Evolutionary conservation across 2,329 filamentous ascomycete genomes (phyloP).

Genomic region (Diatrype stigma): DNA sequence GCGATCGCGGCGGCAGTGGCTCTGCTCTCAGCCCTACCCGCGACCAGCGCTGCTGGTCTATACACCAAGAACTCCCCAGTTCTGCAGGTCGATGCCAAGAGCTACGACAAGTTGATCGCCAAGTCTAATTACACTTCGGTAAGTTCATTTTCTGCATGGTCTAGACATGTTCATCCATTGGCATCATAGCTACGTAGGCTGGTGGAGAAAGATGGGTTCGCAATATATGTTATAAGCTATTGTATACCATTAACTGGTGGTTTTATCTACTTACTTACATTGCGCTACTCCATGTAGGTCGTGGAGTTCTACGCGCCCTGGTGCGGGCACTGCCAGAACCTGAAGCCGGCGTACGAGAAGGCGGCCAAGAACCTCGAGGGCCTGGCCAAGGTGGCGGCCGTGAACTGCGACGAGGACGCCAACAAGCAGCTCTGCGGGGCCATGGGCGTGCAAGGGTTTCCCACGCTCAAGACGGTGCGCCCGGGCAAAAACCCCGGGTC

Average conservation of each 20-base stretch:
- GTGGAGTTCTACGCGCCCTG: constrained; percentile 93
- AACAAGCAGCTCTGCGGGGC: constrained; percentile 85
- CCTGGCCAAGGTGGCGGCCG: constrained; percentile 86
- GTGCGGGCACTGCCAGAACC: constrained; percentile 95
- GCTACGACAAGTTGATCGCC: constrained; percentile 77
- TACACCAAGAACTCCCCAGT: constrained; percentile 88
- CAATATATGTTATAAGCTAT: too few species aligned
- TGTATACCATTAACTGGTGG: too few species aligned
- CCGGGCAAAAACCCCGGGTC: constrained; percentile 73
- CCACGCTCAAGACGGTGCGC: constrained; percentile 88
- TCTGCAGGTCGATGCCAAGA: constrained; percentile 72
- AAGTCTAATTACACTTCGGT: constrained; percentile 91
- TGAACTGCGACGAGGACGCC: constrained; percentile 89
- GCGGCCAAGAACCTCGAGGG: constrained; percentile 85
- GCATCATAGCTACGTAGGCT: too few species aligned
- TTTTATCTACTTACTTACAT: constrained; percentile 1
- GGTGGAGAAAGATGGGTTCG: too few species aligned
- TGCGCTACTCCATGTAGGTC: constrained; percentile 36
- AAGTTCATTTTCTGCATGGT: constrained; percentile 33
- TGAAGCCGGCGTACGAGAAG: constrained; percentile 94
- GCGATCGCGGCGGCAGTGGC: constrained; percentile 56
- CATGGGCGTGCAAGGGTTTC: constrained; percentile 91
- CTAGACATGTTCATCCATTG: too few species aligned
- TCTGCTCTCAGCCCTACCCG: constrained; percentile 62
- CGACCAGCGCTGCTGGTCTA: constrained; percentile 65